Evolutionary conservation across 164 flowering plant genomes (phyloP), one percentile per base, ranked within the genome.

Genomic region (Umbellularia californica): DNA sequence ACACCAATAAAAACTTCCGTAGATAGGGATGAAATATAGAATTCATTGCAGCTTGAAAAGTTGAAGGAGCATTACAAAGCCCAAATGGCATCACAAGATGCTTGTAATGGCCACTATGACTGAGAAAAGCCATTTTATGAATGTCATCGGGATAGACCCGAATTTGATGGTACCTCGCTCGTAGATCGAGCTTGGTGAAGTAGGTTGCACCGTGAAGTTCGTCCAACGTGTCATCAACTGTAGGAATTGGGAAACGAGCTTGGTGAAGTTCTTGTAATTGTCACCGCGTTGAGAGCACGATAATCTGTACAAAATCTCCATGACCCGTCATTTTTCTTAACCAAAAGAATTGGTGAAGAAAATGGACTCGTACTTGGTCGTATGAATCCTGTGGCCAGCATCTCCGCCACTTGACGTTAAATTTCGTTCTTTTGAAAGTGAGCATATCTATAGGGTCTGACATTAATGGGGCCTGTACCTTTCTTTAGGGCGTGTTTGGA

Each of bases 341-440:
- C 65, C 7, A 60, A 20, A 1, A 60, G n/a, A 7, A 60, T n/a
- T 6, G 68, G 68, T 12, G 41, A 24, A 9, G 35, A 65, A 17
- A 65, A 24, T 10, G 41, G 68, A 65, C 13, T 22, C 15, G 30
- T 22, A 10, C 68, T 65, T n/a, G 68, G 68, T 22, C 25, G n/a
- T 3, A 60, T 60, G 23, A 60, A 64, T 28, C 50, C 76, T 71
- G 3, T 17, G 19, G 7, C 64, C 2, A 72, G 25, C 73, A 79
- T 75, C 0, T 68, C 70, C 1, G 6, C 28, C 12, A 50, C 33
- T 28, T 72, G 67, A 19, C 35, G 58, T 24, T 64, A 74, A 15
- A 79, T 72, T 58, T 74, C 50, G 11, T 63, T 41, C n/a, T 78
- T 78, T 65, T 75, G 75, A 11, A 70, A 67, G 30, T 68, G 27